Conservation (phyloP, 345 rosid genomes). For the Populus tremula region DNA sequence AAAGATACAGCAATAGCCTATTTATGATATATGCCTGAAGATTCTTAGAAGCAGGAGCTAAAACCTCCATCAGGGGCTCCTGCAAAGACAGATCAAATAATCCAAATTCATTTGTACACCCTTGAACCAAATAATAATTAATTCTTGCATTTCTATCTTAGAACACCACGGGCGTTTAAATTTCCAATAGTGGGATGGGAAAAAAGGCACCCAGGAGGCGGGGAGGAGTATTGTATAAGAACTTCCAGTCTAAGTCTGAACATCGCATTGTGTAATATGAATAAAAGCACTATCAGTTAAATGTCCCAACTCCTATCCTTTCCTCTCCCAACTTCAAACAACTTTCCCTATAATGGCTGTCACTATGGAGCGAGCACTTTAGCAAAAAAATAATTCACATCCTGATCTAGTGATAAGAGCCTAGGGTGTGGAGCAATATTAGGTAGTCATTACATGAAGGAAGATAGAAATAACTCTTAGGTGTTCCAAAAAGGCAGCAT, state of each 20-base stretch:
- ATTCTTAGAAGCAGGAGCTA: slow-evolving; percentile 80
- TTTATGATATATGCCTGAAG: slow-evolving; percentile 70
- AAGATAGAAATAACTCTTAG: background rate
- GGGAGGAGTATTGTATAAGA: background rate
- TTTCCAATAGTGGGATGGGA: background rate
- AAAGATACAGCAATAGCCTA: slow-evolving; percentile 71
- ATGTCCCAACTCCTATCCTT: background rate
- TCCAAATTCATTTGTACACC: background rate
- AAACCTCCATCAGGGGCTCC: slow-evolving; percentile 96
- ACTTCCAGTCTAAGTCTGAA: background rate
- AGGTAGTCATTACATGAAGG: background rate
- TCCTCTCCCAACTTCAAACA: background rate
- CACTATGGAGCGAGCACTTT: background rate
- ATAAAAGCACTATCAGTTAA: background rate
- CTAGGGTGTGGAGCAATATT: background rate
- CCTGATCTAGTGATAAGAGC: background rate
- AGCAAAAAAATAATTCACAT: background rate
- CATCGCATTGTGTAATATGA: background rate
- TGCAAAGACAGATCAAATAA: slow-evolving; percentile 28
- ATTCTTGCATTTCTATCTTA: background rate
- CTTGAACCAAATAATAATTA: background rate
- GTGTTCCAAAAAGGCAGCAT: background rate
- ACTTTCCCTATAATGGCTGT: background rate
- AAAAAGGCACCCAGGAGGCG: background rate
- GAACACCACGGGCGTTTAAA: background rate